These are phyloP conservation scores for Arbutus unedo DNA, from an alignment of 148 eudicot genomes.

Conservation along the genomic window DNA sequence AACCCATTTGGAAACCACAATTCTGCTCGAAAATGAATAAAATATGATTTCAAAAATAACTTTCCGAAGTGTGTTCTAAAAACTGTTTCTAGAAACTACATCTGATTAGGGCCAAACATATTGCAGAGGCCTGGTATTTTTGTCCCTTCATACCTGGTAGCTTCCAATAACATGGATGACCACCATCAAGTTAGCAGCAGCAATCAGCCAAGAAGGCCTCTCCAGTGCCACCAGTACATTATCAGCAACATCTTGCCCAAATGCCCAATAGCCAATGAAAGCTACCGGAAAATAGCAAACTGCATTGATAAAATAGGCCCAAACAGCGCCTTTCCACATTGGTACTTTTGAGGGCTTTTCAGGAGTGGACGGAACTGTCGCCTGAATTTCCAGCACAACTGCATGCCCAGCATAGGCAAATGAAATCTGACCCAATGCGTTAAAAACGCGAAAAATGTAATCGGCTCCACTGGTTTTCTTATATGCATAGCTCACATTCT, in stretches of 20 bases:
- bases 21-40: too few species aligned
- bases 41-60: too few species aligned
- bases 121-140: not conserved
- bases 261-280: conserved; percentile 78
- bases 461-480: conserved; percentile 58
- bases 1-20: too few species aligned
- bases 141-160: conserved; percentile 50
- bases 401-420: conserved; percentile 86
- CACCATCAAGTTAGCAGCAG: conserved; percentile 91
- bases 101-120: too few species aligned
- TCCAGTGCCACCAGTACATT: conserved; percentile 73
- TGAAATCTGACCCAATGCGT: conserved; percentile 77
- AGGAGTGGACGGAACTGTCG: conserved; percentile 86
- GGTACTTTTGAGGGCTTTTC: conserved; percentile 66
- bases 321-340: conserved; percentile 87
- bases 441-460: conserved; percentile 68
- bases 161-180: conserved; percentile 93
- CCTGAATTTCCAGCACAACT: conserved; percentile 83
- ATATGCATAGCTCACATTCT: conserved; percentile 72
- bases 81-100: too few species aligned
- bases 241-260: conserved; percentile 81
- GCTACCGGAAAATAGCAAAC: conserved; percentile 93
- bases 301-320: conserved; percentile 72
- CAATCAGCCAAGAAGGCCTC: conserved; percentile 85
- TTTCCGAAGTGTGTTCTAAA: too few species aligned